Percentiles rank a stretch among this genome's conserved stretches.
Conservation (phyloP, 2,329 filamentous ascomycete genomes). For the Ascochyta pisi region DNA sequence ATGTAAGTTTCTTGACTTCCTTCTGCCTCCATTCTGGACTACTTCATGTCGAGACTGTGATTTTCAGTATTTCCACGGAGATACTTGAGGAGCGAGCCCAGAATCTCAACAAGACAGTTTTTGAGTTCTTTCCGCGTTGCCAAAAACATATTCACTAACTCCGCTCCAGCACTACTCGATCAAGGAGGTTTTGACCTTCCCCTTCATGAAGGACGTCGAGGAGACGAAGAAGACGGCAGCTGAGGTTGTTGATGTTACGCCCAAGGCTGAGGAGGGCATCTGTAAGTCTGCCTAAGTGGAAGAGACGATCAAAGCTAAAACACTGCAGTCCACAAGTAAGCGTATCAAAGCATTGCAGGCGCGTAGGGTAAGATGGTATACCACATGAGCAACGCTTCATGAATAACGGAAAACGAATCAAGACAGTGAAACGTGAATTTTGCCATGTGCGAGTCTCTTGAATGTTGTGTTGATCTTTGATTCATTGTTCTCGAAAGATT, state of each 20-base stretch:
- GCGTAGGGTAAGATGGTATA: slow-evolving; percentile 7
- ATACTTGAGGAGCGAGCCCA: too few species aligned
- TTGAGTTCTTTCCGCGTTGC: too few species aligned
- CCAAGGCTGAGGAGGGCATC: slow-evolving; percentile 67
- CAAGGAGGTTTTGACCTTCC: slow-evolving; percentile 95
- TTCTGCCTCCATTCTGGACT: too few species aligned
- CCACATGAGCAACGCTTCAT: slow-evolving; percentile 20
- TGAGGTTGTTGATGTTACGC: slow-evolving; percentile 67
- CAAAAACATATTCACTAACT: too few species aligned
- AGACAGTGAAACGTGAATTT: neutral
- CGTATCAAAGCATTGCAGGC: slow-evolving; percentile 24
- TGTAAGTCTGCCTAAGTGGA: slow-evolving; percentile 32
- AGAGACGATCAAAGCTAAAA: slow-evolving; percentile 5
- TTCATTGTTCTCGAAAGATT: too few species aligned
- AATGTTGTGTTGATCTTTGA: too few species aligned
- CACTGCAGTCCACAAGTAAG: slow-evolving; percentile 30
- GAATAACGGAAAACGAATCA: slow-evolving; percentile 8
- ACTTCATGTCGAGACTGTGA: too few species aligned
- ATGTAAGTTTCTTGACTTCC: slow-evolving; percentile 49
- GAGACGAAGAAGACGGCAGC: slow-evolving; percentile 63
- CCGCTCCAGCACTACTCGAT: slow-evolving; percentile 76
- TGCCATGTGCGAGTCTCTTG: too few species aligned
- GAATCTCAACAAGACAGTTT: too few species aligned
- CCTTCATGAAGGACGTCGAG: slow-evolving; percentile 85
- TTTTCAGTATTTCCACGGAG: too few species aligned